These are phyloP conservation scores for Lolium perenne DNA, from an alignment of 176 grass and related monocot species.

Conservation along the genomic window DNA sequence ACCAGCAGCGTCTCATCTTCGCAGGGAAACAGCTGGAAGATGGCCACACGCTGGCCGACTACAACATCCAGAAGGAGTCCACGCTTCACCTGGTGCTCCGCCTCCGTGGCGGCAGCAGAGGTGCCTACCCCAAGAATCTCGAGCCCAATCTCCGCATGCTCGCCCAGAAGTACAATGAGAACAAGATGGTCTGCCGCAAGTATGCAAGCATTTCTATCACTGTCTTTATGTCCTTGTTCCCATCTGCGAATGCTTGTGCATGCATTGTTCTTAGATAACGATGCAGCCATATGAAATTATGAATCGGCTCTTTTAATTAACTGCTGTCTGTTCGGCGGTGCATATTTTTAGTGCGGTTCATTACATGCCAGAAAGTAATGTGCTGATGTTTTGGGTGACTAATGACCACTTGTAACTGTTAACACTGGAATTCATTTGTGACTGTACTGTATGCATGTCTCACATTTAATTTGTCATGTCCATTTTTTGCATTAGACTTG, in stretches of 20 bases:
- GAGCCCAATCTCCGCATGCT: slow-evolving; percentile 36
- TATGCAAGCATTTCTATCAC: not conserved
- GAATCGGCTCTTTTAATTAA: not conserved
- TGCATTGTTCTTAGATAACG: not conserved
- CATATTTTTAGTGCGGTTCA: not conserved
- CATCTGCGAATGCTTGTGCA: not conserved
- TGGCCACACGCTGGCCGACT: slow-evolving; percentile 49
- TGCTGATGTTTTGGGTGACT: not conserved
- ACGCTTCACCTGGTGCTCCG: slow-evolving; percentile 61
- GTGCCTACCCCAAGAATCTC: not conserved
- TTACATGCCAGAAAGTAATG: not conserved
- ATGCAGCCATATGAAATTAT: not conserved
- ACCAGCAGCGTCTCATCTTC: slow-evolving; percentile 70
- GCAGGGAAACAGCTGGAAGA: slow-evolving; percentile 71
- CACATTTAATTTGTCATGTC: not conserved
- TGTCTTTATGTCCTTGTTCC: not conserved
- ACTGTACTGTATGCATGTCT: not conserved
- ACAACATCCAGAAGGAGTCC: slow-evolving; percentile 65
- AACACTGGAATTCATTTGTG: not conserved
- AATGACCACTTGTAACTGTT: not conserved
- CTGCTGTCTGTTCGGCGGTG: not conserved
- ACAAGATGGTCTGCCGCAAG: slow-evolving; percentile 50
- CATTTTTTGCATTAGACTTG: not conserved
- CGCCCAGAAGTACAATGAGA: slow-evolving; percentile 43
- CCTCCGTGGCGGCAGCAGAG: slow-evolving; percentile 51